Base-by-base conservation (phyloP, 768 basidiomycete species). In the Calocybe cyanea region DNA sequence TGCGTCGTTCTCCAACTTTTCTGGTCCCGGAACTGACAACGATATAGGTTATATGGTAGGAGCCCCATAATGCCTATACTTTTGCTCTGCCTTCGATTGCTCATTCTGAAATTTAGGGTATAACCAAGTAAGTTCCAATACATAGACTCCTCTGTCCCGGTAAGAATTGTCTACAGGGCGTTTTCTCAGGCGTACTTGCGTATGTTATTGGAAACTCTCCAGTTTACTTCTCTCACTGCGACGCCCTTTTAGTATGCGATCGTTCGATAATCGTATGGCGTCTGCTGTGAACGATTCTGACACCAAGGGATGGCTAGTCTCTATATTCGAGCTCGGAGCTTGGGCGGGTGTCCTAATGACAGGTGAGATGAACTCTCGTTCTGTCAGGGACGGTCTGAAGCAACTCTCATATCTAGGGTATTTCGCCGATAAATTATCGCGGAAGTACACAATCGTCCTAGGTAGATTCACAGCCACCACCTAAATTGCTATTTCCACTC, bases 311-410 rank as follows among this genome's bases (percentile, higher is more conserved):
- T 83, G 85, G 78, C 67, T 90, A 2, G 85, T 86, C 11, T 68
- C 85, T 17, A 85, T 88, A 56, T 73, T 88, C 28, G 84, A 86
- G 63, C 71, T 85, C 11, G 83, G 81, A 46, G 87, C 87, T 18
- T 87, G 87, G 81, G 69, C 83, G 48, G 87, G 87, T 49, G 82
- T 85, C 9, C 73, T 91, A 15, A 64, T 75, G 44, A 85, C 85
- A 37, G 87, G 86, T 63, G 49, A 46, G 17, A 38, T 21, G 5
- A 14, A n/a, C 4, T 35, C 7, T n/a, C 13, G 14, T 18, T 7
- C 34, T 35, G 34, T 24, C 17, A 24, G 5, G 13, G 8, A 20
- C 4, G 18, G 30, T 20, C 19, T n/a, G 19, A 30, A 32, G 28
- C 41, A 9, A 25, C 23, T 8, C 17, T 33, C 17, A 30, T 7